Percentiles rank a stretch among this genome's conserved stretches.
Evolutionary conservation across 225 moss, liverwort and hornwort species (phyloP).

Genomic region (Ulota crispa): DNA sequence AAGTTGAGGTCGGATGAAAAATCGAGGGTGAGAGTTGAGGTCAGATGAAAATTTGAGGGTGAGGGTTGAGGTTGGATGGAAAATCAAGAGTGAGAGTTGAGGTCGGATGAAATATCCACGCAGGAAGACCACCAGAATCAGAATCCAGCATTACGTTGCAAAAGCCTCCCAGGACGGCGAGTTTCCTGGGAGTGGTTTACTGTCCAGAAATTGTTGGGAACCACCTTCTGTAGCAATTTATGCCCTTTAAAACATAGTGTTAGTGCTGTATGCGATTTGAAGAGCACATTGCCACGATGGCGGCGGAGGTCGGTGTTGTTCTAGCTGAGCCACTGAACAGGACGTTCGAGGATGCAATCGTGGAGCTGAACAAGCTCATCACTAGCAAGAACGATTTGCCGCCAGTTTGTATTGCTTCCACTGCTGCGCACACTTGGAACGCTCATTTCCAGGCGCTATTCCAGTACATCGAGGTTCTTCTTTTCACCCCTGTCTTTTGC

Average conservation of each 20-base stretch:
- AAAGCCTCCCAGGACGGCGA: no score
- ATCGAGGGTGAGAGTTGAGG: no score
- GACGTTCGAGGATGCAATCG: constrained; percentile 72
- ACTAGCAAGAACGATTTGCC: constrained; percentile 33
- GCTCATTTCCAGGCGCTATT: constrained; percentile 59
- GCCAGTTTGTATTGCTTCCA: constrained; percentile 17
- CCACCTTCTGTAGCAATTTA: no score
- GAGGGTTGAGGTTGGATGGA: no score
- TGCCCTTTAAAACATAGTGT: not conserved
- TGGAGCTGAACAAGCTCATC: constrained; percentile 66
- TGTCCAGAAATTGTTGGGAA: not conserved
- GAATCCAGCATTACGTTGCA: no score
- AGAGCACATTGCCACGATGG: constrained; percentile 6
- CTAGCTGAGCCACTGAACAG: constrained; percentile 22
- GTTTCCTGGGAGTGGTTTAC: no score
- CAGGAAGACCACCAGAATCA: no score
- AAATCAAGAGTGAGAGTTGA: no score
- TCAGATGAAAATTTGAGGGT: no score
- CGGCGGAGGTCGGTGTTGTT: constrained; percentile 34
- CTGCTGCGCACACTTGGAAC: constrained; percentile 44
- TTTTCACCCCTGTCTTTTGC: not conserved
- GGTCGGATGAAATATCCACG: no score
- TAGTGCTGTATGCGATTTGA: not conserved
- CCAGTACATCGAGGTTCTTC: constrained; percentile 56
- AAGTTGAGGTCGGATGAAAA: no score